Base-by-base conservation (phyloP, 306 rosid genomes). In the Fagus sylvatica region DNA sequence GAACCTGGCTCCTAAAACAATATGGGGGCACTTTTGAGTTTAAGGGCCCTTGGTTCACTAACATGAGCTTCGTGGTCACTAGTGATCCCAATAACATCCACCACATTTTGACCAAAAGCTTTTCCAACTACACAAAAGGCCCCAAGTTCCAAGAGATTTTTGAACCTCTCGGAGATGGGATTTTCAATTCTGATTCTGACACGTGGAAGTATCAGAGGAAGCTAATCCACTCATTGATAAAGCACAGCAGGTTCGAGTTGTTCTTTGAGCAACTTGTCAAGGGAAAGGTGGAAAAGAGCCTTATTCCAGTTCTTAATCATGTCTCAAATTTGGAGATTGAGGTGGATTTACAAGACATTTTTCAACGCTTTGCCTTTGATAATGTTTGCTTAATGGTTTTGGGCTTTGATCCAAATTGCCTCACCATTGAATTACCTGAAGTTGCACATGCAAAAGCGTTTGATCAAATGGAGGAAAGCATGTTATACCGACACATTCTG, bases 401-500 rank as follows among this genome's bases (percentile, higher is more conserved):
- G 1, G 93, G 93, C 16, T 68, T 66, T 8, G 89, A 87, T 48
- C 85, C 88, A 15, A 32, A 61, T 5, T 84, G 85, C 3, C 85
- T 87, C 39, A 76, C 86, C 4, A 7, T 78, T 61, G 83, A 87
- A 0, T 79, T 83, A 37, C 82, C 93, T 0, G 4, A 78, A 10
- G 78, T 89, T 55, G 81, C 37, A 0, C 49, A 49, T 3, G 83
- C 80, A 43, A 81, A 87, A 15, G 93, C 90, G 19, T 86, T 86
- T 61, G 77, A 80, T 22, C 76, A 80, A 6, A 46, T 39, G 0
- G 88, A 82, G 33, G 83, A 84, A 42, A 59, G 48, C 6, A 36
- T 84, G 36, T 73, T 89, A 54, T 66, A 64, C 55, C 74, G 90
- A 6, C 87, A 86, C 4, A 2, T 9, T 0, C 0, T 77, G 7